A percentile compares a stretch with the other conserved stretches of the same genome.
These are phyloP conservation scores for Vinca major DNA, from an alignment of 305 asterid species.

Conservation along the genomic window DNA sequence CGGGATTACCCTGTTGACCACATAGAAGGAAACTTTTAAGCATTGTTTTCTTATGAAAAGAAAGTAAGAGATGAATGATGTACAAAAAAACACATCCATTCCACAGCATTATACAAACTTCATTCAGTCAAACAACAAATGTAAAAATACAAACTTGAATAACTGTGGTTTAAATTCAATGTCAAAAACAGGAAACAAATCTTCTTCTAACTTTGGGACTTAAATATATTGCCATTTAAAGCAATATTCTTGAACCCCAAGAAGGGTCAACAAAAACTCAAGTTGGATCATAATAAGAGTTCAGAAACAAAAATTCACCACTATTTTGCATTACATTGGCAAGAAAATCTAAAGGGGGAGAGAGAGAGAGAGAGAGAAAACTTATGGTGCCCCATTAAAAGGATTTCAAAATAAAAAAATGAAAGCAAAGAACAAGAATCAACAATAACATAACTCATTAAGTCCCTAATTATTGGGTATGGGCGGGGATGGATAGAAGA, in stretches of 20 bases:
- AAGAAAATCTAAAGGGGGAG: background rate
- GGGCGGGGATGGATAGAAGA: too few relatives aligned
- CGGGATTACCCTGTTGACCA: constrained; percentile 63
- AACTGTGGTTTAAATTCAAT: background rate
- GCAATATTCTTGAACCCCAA: background rate
- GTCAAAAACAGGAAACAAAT: background rate
- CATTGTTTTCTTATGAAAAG: background rate
- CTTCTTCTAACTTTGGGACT: background rate
- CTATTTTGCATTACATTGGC: background rate
- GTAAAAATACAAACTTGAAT: background rate
- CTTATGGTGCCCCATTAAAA: background rate
- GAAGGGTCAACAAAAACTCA: constrained; percentile 10
- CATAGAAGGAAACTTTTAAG: background rate
- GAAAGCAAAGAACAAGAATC: background rate
- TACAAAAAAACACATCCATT: background rate
- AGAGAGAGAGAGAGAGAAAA: too few relatives aligned
- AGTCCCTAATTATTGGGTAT: too few relatives aligned
- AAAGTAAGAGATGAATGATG: background rate
- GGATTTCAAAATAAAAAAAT: constrained; percentile 7
- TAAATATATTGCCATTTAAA: background rate
- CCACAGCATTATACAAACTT: background rate
- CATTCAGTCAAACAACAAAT: constrained; percentile 1
- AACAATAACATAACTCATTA: too few relatives aligned
- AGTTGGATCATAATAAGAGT: background rate
- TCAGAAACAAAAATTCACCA: background rate